Base-by-base conservation (phyloP, 441 rosid genomes). In the Pelargonium citronellum region DNA sequence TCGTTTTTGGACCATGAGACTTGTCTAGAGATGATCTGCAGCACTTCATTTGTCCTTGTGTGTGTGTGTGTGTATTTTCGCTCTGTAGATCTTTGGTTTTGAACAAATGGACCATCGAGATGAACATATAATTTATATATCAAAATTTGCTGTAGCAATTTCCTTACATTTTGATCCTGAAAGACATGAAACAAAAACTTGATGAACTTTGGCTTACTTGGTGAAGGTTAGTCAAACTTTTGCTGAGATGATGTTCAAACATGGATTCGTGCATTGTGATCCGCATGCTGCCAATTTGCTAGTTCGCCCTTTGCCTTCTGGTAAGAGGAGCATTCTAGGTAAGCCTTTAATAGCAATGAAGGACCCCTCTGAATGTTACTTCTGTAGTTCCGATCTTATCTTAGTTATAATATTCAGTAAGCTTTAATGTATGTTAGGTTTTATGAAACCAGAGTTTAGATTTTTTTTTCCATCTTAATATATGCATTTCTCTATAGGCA, bases 211-310 rank as follows among this genome's bases (percentile, higher is more conserved):
- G 72, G 20, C 67, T 68, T 58, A 67, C 68, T 67, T 72, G n/a
- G 69, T 82, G 75, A 86, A 94, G 98, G 91, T 91, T 66, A 91
- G 90, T 83, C 88, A 83, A 76, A 79, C 87, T 60, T 94, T 94
- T 84, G 95, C 97, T 67, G 97, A 94, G 81, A 94, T 94, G 98
- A 94, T 89, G 86, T 94, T 91, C 78, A 94, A 83, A 79, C 97
- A 94, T 78, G 98, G 97, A 8, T 94, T 94, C 77, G 96, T 91
- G 78, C 98, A 94, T 71, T 94, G 98, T 81, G 98, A 94, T 47
- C 98, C 98, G n/a, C 98, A 94, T 75, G 97, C 96, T 66, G 96
- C 98, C 66, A 94, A 94, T 80, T 74, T 94, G 84, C 80, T 94
- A 4, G 84, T 94, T 75, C 95, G 97, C 68, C 90, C 94, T 68